Percentiles rank a stretch among this genome's conserved stretches.
phyloP scores from a whole-genome alignment of 2,329 filamentous ascomycete genomes.

The Lachnellula subtilissima region DNA sequence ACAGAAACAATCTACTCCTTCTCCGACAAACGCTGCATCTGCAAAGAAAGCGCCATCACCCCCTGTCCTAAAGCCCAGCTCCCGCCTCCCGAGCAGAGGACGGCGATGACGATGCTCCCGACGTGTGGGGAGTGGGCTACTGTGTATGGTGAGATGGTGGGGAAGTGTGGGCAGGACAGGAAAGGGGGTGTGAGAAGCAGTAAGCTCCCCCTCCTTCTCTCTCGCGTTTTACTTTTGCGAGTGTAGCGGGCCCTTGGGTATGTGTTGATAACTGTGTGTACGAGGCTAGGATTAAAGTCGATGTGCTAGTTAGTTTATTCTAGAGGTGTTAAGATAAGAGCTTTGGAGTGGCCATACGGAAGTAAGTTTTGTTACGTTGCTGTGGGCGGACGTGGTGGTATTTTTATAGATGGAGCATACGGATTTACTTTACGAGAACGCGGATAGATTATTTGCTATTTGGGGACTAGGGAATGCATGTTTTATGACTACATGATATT shows the following conservation, averaged over 20 bases:
- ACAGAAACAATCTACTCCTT: not conserved
- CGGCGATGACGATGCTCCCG: not conserved
- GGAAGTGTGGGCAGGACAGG: not conserved
- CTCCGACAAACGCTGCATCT: not conserved
- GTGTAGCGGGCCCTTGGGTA: no score
- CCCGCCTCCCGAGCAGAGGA: not conserved
- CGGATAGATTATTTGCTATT: no score
- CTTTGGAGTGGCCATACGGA: no score
- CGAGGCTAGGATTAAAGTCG: no score
- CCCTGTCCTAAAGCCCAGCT: not conserved
- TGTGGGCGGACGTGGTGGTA: no score
- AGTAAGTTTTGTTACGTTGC: no score
- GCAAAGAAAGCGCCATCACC: not conserved
- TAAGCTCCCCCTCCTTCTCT: not conserved
- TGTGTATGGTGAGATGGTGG: not conserved
- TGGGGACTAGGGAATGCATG: no score
- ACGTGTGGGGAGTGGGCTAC: not conserved
- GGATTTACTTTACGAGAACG: no score
- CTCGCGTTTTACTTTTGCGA: not conserved
- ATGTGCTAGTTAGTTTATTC: no score
- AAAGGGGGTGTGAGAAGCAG: not conserved
- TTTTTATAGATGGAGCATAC: no score
- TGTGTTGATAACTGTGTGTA: not conserved
- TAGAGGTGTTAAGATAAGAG: no score
- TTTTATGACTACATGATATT: no score